Evolutionary conservation across 495 filamentous ascomycete genomes (phyloP).

Genomic region (Aspergillus campestris): DNA sequence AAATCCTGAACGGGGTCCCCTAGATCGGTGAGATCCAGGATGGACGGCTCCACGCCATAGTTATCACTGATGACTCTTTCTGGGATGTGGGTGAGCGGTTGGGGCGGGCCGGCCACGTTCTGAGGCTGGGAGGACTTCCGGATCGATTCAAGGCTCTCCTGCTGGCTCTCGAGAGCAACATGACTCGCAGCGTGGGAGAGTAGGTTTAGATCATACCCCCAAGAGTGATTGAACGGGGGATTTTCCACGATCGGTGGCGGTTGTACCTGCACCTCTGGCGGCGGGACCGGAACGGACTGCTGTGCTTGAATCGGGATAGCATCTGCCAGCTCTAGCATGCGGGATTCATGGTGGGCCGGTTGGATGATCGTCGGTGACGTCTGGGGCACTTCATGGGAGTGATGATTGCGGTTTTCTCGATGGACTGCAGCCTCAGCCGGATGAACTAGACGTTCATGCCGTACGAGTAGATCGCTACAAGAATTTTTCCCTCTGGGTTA

Average conservation of each 20-base stretch:
- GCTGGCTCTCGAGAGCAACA: slow-evolving; percentile 41
- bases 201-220: slow-evolving; percentile 43
- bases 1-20: slow-evolving; percentile 44
- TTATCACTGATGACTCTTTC: slow-evolving; percentile 38
- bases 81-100: slow-evolving; percentile 23
- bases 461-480: slow-evolving; percentile 58
- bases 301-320: slow-evolving; percentile 36
- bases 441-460: slow-evolving; percentile 67
- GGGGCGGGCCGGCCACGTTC: slow-evolving; percentile 19
- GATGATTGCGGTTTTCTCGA: slow-evolving; percentile 35
- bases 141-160: slow-evolving; percentile 36
- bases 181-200: slow-evolving; percentile 43
- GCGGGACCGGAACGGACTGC: slow-evolving; percentile 20
- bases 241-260: slow-evolving; percentile 37
- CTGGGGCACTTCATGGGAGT: slow-evolving; percentile 25
- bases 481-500: slow-evolving; percentile 12
- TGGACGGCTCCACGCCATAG: slow-evolving; percentile 40
- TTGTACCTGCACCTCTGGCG: slow-evolving; percentile 33
- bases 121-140: slow-evolving; percentile 29
- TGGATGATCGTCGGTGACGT: slow-evolving; percentile 32
- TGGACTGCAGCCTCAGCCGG: slow-evolving; percentile 46
- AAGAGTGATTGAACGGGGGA: slow-evolving; percentile 41
- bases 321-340: slow-evolving; percentile 41
- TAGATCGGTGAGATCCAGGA: slow-evolving; percentile 38
- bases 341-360: slow-evolving; percentile 35